These are phyloP conservation scores for Penicillium sp. DNA, from an alignment of 2,329 filamentous ascomycete genomes.

Conservation along the genomic window DNA sequence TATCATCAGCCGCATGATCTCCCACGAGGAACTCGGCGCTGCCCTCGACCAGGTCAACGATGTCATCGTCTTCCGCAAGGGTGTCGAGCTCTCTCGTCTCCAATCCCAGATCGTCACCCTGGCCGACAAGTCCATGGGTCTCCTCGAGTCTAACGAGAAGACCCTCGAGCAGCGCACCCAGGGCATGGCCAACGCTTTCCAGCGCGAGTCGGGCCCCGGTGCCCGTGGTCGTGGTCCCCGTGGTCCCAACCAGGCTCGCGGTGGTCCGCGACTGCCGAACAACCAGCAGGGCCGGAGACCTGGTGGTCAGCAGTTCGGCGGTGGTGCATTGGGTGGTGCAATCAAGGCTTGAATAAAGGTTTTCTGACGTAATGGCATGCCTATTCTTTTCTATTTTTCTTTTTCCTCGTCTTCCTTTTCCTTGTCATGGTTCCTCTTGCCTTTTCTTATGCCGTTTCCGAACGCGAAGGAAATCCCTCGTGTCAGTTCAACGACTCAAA, in stretches of 20 bases:
- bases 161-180: conserved; percentile 96
- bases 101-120: conserved; percentile 93
- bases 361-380: conserved; percentile 35
- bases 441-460: conserved; percentile 21
- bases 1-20: conserved; percentile 98
- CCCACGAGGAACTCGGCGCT: conserved; percentile 94
- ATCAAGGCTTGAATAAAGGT: conserved; percentile 49
- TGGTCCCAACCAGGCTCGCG: conserved; percentile 35
- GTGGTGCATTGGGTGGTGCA: conserved; percentile 52
- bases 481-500: conserved; percentile 20
- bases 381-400: conserved; percentile 21
- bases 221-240: conserved; percentile 50
- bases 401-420: conserved; percentile 17
- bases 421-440: conserved; percentile 14
- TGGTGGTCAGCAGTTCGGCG: conserved; percentile 51
- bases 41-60: conserved; percentile 97
- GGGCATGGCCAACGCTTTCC: conserved; percentile 92
- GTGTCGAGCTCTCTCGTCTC: conserved; percentile 92
- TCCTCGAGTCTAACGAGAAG: conserved; percentile 97
- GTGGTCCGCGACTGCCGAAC: conserved; percentile 38
- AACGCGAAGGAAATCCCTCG: conserved; percentile 16
- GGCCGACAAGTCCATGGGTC: conserved; percentile 90
- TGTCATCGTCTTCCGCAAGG: conserved; percentile 98
- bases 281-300: conserved; percentile 45
- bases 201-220: conserved; percentile 80